Percentiles rank a stretch among this genome's conserved stretches.
These are phyloP conservation scores for Articulospora tetracladia DNA, from an alignment of 495 filamentous ascomycete species.

Conservation along the genomic window DNA sequence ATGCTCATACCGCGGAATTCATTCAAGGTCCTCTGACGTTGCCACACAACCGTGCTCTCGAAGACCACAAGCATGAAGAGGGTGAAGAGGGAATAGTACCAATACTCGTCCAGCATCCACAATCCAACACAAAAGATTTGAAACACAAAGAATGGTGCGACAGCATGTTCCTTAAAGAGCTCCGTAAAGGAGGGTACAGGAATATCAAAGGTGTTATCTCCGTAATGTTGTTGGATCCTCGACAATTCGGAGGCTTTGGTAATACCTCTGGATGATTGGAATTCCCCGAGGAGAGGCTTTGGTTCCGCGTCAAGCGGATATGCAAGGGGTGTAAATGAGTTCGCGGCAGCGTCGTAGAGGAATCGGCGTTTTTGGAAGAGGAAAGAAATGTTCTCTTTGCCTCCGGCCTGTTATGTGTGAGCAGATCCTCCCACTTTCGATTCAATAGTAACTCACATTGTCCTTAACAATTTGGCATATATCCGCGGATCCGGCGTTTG, in stretches of 20 bases:
- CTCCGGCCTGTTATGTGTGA: constrained; percentile 47
- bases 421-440: constrained; percentile 3
- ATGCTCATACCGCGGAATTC: constrained; percentile 99
- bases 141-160: constrained; percentile 99
- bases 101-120: constrained; percentile 99
- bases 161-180: constrained; percentile 96
- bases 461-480: constrained; percentile 79
- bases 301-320: constrained; percentile 86
- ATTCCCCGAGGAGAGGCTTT: constrained; percentile 66
- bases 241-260: constrained; percentile 66
- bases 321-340: constrained; percentile 71
- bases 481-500: constrained; percentile 85
- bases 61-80: constrained; percentile 97
- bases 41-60: constrained; percentile 99
- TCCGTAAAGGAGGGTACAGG: constrained; percentile 93
- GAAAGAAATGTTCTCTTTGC: constrained; percentile 77
- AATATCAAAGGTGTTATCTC: constrained; percentile 95
- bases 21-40: constrained; percentile 91
- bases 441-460: constrained; percentile 42
- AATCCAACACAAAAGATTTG: constrained; percentile 98
- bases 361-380: constrained; percentile 98
- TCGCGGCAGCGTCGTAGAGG: constrained; percentile 67
- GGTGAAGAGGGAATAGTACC: constrained; percentile 99
- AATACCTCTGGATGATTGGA: constrained; percentile 77
- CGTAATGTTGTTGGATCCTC: constrained; percentile 85